Percentiles rank a stretch among this genome's conserved stretches.
Evolutionary conservation across 2,329 filamentous ascomycete genomes (phyloP).

Genomic region (Cladosporium sp.): DNA sequence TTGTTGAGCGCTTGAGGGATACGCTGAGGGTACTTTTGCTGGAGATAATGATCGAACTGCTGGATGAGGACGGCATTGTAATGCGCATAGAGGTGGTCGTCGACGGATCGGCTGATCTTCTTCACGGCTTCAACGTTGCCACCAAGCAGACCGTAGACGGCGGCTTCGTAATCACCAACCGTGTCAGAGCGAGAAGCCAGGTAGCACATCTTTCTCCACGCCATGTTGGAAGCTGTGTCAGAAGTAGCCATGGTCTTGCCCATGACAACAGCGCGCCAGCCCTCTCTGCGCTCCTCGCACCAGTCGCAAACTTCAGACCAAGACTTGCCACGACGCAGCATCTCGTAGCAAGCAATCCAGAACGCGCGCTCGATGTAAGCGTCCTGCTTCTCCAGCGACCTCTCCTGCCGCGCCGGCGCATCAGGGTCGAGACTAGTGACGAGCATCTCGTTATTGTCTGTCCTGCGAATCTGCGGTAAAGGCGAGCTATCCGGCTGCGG

Average conservation of each 20-base stretch:
- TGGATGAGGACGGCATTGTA: slow-evolving; percentile 81
- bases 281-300: slow-evolving; percentile 80
- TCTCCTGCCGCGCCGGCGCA: slow-evolving; percentile 72
- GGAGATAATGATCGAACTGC: slow-evolving; percentile 71
- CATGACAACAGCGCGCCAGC: slow-evolving; percentile 83
- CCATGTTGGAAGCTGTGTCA: slow-evolving; percentile 40
- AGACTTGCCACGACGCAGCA: slow-evolving; percentile 77
- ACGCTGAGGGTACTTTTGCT: slow-evolving; percentile 51
- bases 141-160: slow-evolving; percentile 85
- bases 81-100: slow-evolving; percentile 81
- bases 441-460: slow-evolving; percentile 57
- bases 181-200: slow-evolving; percentile 63
- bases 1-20: slow-evolving; percentile 53
- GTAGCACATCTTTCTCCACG: slow-evolving; percentile 74
- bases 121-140: slow-evolving; percentile 78
- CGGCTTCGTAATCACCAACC: slow-evolving; percentile 74
- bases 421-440: slow-evolving; percentile 92
- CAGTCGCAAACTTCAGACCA: slow-evolving; percentile 74
- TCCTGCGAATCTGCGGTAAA: slow-evolving; percentile 40
- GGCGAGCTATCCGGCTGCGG: slow-evolving; percentile 46
- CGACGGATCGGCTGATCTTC: slow-evolving; percentile 72
- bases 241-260: slow-evolving; percentile 53
- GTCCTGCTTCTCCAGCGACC: slow-evolving; percentile 75
- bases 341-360: slow-evolving; percentile 92
- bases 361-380: slow-evolving; percentile 85